phyloP scores from a whole-genome alignment of 176 grass and related monocot genomes.

The Hsuehochloa calcarea region DNA sequence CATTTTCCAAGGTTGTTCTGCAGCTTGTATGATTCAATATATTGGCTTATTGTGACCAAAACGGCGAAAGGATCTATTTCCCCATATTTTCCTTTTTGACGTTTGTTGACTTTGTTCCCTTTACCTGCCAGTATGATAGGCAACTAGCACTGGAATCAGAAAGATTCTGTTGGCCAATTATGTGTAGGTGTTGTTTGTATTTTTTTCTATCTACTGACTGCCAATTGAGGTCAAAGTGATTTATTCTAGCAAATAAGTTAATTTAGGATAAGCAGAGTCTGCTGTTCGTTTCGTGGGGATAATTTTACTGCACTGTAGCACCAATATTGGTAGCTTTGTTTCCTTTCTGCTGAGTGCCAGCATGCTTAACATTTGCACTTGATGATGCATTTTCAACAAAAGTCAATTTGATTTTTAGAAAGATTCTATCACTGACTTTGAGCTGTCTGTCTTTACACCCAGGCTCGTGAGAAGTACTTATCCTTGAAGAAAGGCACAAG shows the following conservation, averaged over 20 bases:
- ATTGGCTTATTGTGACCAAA: constrained; percentile 2
- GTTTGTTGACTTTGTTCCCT: neutral
- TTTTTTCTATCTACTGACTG: neutral
- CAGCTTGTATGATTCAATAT: neutral
- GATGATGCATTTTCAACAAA: neutral
- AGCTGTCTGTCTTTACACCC: constrained; percentile 20
- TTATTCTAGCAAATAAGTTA: neutral
- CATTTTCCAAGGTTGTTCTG: neutral
- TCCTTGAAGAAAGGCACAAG: constrained; percentile 96
- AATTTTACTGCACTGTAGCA: neutral
- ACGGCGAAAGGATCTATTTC: neutral
- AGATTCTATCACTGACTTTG: constrained; percentile 5
- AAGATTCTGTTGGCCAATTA: neutral
- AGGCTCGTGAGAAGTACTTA: constrained; percentile 91
- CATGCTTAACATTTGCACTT: constrained; percentile 17
- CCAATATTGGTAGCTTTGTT: constrained; percentile 9
- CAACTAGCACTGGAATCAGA: neutral
- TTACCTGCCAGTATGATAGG: neutral
- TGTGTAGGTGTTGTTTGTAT: neutral
- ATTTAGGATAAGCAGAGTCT: neutral
- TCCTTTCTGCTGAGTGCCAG: neutral
- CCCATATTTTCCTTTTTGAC: neutral
- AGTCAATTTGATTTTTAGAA: constrained; percentile 10
- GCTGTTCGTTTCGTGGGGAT: neutral
- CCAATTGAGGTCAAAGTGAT: neutral